A percentile compares a stretch with the other conserved stretches of the same genome.
Evolutionary conservation across 257 asterid genomes (phyloP).

Genomic region (Fraxinus cuspidata): DNA sequence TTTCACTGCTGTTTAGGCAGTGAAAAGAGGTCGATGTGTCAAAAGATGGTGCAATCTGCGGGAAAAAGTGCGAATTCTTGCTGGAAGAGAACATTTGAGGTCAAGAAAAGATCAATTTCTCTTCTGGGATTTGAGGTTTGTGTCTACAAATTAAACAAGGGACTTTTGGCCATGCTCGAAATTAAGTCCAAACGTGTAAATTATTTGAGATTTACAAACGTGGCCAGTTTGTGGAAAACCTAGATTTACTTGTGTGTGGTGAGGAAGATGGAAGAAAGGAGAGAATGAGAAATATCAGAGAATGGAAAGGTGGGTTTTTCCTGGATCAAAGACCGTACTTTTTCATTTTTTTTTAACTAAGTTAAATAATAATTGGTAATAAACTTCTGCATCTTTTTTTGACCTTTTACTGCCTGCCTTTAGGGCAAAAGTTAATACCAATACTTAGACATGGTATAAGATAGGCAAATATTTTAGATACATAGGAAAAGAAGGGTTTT

Average conservation of each 20-base stretch:
- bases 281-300: background rate
- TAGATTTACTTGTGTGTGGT: background rate
- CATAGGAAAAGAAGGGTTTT: no score
- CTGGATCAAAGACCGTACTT: background rate
- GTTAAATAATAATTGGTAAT: background rate
- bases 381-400: background rate
- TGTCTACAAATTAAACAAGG: no score
- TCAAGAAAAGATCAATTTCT: background rate
- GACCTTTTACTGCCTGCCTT: background rate
- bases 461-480: no score
- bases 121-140: background rate
- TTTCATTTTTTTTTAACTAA: no score
- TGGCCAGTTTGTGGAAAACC: background rate
- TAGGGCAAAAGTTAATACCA: background rate
- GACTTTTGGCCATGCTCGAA: background rate
- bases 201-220: background rate
- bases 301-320: background rate
- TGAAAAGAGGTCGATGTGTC: constrained; percentile 24
- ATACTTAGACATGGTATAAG: background rate
- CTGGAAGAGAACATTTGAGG: constrained; percentile 40
- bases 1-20: constrained; percentile 37
- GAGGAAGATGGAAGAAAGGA: background rate
- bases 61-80: constrained; percentile 42
- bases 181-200: background rate
- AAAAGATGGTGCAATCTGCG: constrained; percentile 38